phyloP scores from a whole-genome alignment of 305 asterid species.

The Nicotiana rustica region DNA sequence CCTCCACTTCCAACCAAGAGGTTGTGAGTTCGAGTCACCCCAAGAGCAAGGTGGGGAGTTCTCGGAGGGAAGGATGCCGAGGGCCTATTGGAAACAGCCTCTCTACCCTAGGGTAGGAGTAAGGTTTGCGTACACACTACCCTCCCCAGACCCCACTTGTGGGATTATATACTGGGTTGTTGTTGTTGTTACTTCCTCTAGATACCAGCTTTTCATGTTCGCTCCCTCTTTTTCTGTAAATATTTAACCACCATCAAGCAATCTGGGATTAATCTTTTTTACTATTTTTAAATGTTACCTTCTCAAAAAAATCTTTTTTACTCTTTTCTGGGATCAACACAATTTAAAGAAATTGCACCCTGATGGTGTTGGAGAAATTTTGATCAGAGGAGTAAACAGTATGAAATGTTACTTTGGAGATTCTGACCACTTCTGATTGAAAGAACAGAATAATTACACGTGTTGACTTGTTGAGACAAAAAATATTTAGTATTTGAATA shows the following conservation, averaged over 20 bases:
- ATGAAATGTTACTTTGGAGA: not conserved
- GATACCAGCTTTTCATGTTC: slow-evolving; percentile 16
- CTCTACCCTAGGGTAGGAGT: too few species aligned
- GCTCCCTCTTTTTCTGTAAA: not conserved
- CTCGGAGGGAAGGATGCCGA: too few species aligned
- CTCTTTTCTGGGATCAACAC: slow-evolving; percentile 16
- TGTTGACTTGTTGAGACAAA: slow-evolving; percentile 2
- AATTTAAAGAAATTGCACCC: not conserved
- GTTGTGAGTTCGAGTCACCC: too few species aligned
- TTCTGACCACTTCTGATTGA: not conserved
- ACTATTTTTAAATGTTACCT: too few species aligned
- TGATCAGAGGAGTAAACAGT: slow-evolving; percentile 22
- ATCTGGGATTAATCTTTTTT: not conserved
- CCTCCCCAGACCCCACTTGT: too few species aligned
- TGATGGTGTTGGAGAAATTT: not conserved
- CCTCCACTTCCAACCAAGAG: too few species aligned
- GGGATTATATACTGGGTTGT: too few species aligned
- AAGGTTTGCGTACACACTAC: too few species aligned
- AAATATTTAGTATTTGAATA: not conserved
- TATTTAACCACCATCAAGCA: slow-evolving; percentile 9
- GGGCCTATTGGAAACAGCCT: too few species aligned
- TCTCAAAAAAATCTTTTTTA: too few species aligned
- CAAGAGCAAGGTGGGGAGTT: too few species aligned
- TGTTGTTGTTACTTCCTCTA: not conserved
- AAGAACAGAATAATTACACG: not conserved